Conservation (phyloP, 2,329 filamentous ascomycete species). For the Colletotrichum sp. region DNA sequence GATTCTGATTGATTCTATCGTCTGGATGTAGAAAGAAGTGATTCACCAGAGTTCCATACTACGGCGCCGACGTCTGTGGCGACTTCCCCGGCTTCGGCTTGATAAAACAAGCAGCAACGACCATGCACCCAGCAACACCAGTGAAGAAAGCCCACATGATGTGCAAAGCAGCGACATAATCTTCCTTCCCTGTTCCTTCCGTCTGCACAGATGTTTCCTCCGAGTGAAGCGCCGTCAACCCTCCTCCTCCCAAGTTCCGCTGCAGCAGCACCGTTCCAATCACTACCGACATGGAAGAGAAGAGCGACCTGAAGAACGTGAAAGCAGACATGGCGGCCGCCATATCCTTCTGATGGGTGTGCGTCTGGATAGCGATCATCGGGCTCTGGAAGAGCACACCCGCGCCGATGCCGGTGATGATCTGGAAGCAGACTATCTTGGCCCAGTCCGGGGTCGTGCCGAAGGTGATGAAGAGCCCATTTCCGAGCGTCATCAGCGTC, state of each 20-base stretch:
- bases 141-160: slow-evolving; percentile 14
- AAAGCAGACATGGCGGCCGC: slow-evolving; percentile 60
- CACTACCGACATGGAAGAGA: slow-evolving; percentile 59
- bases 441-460: slow-evolving; percentile 51
- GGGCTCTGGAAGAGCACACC: slow-evolving; percentile 60
- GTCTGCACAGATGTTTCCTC: not conserved
- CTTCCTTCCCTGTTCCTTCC: not conserved
- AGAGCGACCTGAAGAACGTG: slow-evolving; percentile 59
- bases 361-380: slow-evolving; percentile 58
- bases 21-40: too few relatives aligned
- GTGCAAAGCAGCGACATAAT: not conserved
- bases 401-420: slow-evolving; percentile 52
- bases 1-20: too few relatives aligned
- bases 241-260: not conserved
- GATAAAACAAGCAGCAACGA: not conserved
- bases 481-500: slow-evolving; percentile 61
- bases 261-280: slow-evolving; percentile 68
- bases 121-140: not conserved
- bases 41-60: too few relatives aligned
- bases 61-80: not conserved
- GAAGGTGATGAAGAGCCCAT: slow-evolving; percentile 61
- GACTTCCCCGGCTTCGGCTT: not conserved
- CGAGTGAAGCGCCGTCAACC: not conserved
- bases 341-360: slow-evolving; percentile 54
- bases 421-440: slow-evolving; percentile 55